These are phyloP conservation scores for Carpinus viminea DNA, from an alignment of 306 rosid species.

Conservation along the genomic window DNA sequence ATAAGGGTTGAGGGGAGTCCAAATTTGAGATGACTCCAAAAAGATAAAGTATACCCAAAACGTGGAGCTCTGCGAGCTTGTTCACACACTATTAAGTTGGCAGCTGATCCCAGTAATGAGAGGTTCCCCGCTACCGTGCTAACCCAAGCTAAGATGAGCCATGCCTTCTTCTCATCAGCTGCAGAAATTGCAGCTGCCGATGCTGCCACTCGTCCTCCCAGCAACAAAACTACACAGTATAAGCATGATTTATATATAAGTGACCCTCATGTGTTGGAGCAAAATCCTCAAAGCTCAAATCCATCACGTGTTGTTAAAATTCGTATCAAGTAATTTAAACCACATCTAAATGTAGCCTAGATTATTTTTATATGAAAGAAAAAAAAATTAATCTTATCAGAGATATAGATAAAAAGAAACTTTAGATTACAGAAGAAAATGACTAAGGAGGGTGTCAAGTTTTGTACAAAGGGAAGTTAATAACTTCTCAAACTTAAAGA, in stretches of 20 bases:
- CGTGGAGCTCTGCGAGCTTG: conserved; percentile 79
- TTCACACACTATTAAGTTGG: conserved; percentile 88
- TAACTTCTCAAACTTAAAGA: background rate
- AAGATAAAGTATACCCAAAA: conserved; percentile 65
- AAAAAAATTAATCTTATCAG: background rate
- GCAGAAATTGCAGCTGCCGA: conserved; percentile 67
- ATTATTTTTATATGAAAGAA: background rate
- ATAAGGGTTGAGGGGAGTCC: conserved; percentile 79
- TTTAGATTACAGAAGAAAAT: no score
- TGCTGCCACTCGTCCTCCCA: conserved; percentile 77
- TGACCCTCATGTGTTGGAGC: background rate
- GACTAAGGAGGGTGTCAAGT: no score
- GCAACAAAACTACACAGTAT: conserved; percentile 61
- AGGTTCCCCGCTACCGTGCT: conserved; percentile 87
- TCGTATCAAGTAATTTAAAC: background rate
- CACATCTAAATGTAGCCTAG: background rate
- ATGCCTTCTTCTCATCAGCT: conserved; percentile 63
- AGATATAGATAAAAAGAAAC: background rate
- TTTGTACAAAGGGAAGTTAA: no score
- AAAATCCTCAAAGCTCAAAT: background rate
- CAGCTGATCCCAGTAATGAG: conserved; percentile 79
- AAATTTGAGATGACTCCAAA: conserved; percentile 84
- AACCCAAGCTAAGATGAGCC: conserved; percentile 88
- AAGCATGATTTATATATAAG: background rate
- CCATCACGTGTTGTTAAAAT: background rate